Evolutionary conservation across 306 rosid species (phyloP).

Genomic region (Pyrus pyrifolia): DNA sequence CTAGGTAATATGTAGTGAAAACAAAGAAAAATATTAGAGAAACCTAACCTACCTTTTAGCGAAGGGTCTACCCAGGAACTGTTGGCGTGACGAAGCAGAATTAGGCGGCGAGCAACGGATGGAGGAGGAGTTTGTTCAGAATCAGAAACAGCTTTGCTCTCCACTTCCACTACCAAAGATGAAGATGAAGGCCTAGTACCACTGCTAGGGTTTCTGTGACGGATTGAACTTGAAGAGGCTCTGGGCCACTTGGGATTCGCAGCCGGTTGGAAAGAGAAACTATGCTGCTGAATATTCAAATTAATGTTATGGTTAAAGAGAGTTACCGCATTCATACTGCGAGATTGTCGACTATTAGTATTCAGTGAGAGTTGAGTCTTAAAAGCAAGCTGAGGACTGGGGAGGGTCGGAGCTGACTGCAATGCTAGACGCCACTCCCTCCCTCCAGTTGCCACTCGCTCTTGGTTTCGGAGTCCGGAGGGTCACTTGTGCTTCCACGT

Average conservation of each 20-base stretch:
- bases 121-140: slow-evolving; percentile 28
- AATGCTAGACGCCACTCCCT: background rate
- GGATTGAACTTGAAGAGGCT: slow-evolving; percentile 6
- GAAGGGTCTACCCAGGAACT: slow-evolving; percentile 68
- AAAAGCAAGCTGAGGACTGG: background rate
- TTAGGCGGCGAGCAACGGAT: slow-evolving; percentile 75
- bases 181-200: slow-evolving; percentile 24
- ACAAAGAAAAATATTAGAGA: background rate
- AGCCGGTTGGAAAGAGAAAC: background rate
- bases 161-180: slow-evolving; percentile 46
- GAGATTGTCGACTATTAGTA: background rate
- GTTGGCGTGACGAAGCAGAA: slow-evolving; percentile 82
- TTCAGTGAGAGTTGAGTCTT: background rate
- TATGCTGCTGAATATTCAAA: background rate
- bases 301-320: background rate
- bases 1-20: background rate
- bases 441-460: no score
- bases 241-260: slow-evolving; percentile 9
- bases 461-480: no score
- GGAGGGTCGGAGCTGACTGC: background rate
- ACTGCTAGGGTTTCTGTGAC: slow-evolving; percentile 28
- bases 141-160: slow-evolving; percentile 28
- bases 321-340: slow-evolving; percentile 23
- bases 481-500: no score
- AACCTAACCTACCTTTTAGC: slow-evolving; percentile 41